Conservation (phyloP, 441 rosid species). For the Gossypium davidsonii region DNA sequence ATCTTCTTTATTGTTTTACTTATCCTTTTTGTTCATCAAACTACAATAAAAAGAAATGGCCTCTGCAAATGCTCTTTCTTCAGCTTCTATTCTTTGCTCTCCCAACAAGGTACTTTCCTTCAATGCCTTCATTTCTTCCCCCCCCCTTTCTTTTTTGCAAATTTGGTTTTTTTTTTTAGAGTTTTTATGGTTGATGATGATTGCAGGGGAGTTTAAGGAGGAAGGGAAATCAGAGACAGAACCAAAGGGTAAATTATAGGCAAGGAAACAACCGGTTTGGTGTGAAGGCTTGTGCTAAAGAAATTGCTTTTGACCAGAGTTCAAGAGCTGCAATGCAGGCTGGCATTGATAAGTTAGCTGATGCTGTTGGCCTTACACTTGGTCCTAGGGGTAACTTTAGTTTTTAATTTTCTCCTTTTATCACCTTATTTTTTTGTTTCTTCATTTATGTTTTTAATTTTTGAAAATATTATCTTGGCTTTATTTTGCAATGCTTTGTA, state of each 20-base stretch:
- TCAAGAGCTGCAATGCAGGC: conserved; percentile 84
- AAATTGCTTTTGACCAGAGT: conserved; percentile 77
- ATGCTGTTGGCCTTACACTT: conserved; percentile 85
- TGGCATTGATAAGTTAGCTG: conserved; percentile 94
- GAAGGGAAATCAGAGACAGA: conserved; percentile 46
- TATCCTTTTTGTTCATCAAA: not conserved
- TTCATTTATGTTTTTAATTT: not conserved
- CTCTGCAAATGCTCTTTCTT: conserved; percentile 66
- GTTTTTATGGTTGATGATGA: not conserved
- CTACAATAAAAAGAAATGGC: conserved; percentile 42
- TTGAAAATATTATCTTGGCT: not conserved
- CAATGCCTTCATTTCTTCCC: not conserved
- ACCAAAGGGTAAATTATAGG: conserved; percentile 51
- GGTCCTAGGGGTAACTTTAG: conserved; percentile 77
- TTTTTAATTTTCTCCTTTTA: not conserved
- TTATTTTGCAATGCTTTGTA: not conserved
- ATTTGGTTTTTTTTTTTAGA: not conserved
- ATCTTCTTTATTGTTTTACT: not conserved
- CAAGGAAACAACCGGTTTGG: conserved; percentile 44
- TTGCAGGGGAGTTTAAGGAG: conserved; percentile 40
- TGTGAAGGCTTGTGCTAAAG: conserved; percentile 75
- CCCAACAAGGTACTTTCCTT: conserved; percentile 52
- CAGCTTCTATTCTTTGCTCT: conserved; percentile 64
- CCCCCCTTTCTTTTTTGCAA: not conserved
- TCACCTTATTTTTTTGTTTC: not conserved